A percentile compares a stretch with the other conserved stretches of the same genome.
Evolutionary conservation across 306 rosid genomes (phyloP).

Genomic region (Nissolia schottii): DNA sequence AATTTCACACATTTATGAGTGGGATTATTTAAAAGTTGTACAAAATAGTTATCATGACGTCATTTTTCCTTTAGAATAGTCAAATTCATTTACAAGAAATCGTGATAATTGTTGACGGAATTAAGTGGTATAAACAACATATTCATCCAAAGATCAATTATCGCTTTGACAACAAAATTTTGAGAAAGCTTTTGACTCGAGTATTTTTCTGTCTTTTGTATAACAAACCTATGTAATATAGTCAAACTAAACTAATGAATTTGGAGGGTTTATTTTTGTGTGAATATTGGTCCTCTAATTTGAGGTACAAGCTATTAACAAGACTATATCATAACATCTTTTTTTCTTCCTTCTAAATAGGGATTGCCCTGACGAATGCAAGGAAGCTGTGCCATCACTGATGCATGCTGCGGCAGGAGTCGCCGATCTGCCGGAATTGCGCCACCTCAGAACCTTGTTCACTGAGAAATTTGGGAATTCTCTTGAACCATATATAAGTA

Average conservation of each 20-base stretch:
- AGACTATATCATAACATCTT: not conserved
- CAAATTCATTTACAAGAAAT: too few relatives aligned
- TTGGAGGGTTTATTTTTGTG: not conserved
- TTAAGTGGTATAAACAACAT: too few relatives aligned
- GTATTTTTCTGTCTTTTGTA: too few relatives aligned
- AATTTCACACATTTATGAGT: too few relatives aligned
- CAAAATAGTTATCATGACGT: too few relatives aligned
- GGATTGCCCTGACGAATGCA: constrained; percentile 90
- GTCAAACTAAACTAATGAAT: not conserved
- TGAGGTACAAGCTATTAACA: constrained; percentile 29
- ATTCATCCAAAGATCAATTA: too few relatives aligned
- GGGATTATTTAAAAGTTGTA: too few relatives aligned
- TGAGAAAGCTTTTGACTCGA: too few relatives aligned
- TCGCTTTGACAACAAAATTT: too few relatives aligned
- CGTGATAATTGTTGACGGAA: too few relatives aligned
- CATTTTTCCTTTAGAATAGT: too few relatives aligned
- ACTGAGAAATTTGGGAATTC: constrained; percentile 53
- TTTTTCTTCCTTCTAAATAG: constrained; percentile 32
- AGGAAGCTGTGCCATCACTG: constrained; percentile 68
- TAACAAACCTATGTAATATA: not conserved
- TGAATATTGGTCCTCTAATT: not conserved
- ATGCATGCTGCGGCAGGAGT: constrained; percentile 72
- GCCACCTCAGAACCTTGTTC: constrained; percentile 56
- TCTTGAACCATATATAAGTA: constrained; percentile 37
- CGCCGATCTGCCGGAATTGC: constrained; percentile 72